Evolutionary conservation across 192 early-diverging fungal species (phyloP), one percentile per base, ranked within the genome.

Genomic region (Allomyces macrogynus): DNA sequence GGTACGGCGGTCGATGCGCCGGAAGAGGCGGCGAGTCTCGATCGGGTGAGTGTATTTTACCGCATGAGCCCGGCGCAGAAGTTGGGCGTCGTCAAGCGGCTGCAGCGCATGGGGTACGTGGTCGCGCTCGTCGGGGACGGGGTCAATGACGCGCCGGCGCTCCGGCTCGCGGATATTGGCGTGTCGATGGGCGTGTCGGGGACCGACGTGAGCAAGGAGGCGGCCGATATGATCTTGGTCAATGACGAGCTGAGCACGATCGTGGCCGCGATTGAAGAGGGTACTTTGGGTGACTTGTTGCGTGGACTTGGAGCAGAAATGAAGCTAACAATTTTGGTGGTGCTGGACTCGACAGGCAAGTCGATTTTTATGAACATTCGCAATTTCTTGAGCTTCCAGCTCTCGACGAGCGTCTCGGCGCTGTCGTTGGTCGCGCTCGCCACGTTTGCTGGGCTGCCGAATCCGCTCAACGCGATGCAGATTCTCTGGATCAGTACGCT

Each of bases 121-220:
- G 95, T 96, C 0, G 95, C 92, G 12, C 95, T 98, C 92, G 92
- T 89, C 0, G 95, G 93, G 18, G 95, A 98, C 69, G 95, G 95
- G 54, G 89, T 94, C 10, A 98, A 95, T 71, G 95, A 98, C 77
- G 93, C 91, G 7, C 93, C 91, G 54, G 95, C 95, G 10, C 70
- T 98, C 65, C 80, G 86, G 66, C 78, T 93, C 66, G 89, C 95
- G 0, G 91, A 95, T 70, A 93, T 98, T 75, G 95, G 95, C 63
- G 88, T 98, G 22, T 91, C 93, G 0, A 95, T 98, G 92, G 95
- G 95, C 23, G 86, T 89, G 71, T 82, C 84, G 65, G 95, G 92
- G 4, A 95, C 95, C 1, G 95, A 95, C 73, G 93, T 98, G 16
- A 78, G 92, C 42, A 92, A 92, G 75, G 95, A 98, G 73, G 95